phyloP scores from a whole-genome alignment of 768 basidiomycete species.

The Punctularia strigosozonata region DNA sequence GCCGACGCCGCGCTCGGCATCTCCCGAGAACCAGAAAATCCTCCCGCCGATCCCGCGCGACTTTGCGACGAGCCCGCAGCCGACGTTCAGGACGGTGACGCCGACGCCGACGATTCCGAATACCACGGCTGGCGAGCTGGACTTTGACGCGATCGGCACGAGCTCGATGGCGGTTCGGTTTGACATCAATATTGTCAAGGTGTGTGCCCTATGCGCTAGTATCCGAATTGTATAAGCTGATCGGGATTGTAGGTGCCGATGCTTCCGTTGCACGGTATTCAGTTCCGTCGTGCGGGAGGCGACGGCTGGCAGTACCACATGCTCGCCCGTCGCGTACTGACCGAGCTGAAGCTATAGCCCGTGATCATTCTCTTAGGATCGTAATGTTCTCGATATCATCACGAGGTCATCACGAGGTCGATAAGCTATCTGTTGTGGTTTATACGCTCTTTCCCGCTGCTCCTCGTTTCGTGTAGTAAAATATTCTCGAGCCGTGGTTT shows the following conservation, averaged over 20 bases:
- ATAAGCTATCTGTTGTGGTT: too few relatives aligned
- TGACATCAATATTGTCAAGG: conserved; percentile 96
- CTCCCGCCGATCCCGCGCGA: conserved; percentile 78
- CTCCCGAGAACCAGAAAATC: conserved; percentile 48
- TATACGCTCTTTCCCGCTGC: too few relatives aligned
- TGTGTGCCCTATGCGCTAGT: conserved; percentile 22
- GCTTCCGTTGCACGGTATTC: conserved; percentile 88
- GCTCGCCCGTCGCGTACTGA: conserved; percentile 80
- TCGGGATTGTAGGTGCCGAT: conserved; percentile 60
- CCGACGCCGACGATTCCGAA: conserved; percentile 29
- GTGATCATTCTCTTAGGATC: too few relatives aligned
- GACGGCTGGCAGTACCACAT: conserved; percentile 98
- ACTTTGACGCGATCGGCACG: conserved; percentile 64
- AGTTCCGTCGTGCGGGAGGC: conserved; percentile 83
- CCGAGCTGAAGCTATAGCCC: conserved; percentile 78
- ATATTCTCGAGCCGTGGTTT: too few relatives aligned
- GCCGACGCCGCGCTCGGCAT: conserved; percentile 27
- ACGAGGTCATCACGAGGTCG: too few relatives aligned
- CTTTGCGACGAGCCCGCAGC: conserved; percentile 27
- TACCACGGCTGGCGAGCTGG: conserved; percentile 53
- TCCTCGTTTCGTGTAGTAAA: too few relatives aligned
- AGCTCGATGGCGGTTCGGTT: conserved; percentile 85
- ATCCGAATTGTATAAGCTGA: not conserved
- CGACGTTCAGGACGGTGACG: conserved; percentile 13
- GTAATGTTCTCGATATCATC: too few relatives aligned